These are phyloP conservation scores for Dimargaris cristalligena DNA, from an alignment of 192 early-diverging fungal genomes.

Conservation along the genomic window DNA sequence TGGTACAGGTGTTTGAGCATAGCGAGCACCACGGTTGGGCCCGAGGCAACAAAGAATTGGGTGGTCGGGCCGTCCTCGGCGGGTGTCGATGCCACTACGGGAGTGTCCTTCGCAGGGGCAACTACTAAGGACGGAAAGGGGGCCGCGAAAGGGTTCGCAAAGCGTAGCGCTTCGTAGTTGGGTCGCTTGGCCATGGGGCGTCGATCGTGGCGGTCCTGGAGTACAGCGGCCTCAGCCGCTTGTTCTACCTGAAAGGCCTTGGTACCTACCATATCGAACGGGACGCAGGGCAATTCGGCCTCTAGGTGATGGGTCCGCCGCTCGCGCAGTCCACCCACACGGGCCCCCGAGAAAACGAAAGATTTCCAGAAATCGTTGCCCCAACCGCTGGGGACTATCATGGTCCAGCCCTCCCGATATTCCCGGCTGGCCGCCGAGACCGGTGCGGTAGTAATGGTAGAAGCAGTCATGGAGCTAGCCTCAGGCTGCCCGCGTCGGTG, in stretches of 20 bases:
- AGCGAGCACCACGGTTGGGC: constrained; percentile 4
- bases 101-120: not conserved
- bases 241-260: constrained; percentile 38
- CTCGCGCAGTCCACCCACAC: constrained; percentile 62
- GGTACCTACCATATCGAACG: constrained; percentile 72
- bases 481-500: no score
- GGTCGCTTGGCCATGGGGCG: constrained; percentile 65
- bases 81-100: not conserved
- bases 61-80: no score
- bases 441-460: constrained; percentile 12
- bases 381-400: constrained; percentile 67
- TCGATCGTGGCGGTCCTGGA: constrained; percentile 34
- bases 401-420: constrained; percentile 54
- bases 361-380: constrained; percentile 77
- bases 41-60: not conserved
- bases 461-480: not conserved
- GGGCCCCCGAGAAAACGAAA: constrained; percentile 73
- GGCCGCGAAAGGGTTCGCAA: constrained; percentile 12
- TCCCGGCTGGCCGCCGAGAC: constrained; percentile 18
- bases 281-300: constrained; percentile 53
- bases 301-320: constrained; percentile 57
- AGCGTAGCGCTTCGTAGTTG: constrained; percentile 57
- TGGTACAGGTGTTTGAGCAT: not conserved
- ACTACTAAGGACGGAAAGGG: not conserved
- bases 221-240: constrained; percentile 19